Conservation (phyloP, 2,329 filamentous ascomycete genomes). For the Cryphonectria radicalis region DNA sequence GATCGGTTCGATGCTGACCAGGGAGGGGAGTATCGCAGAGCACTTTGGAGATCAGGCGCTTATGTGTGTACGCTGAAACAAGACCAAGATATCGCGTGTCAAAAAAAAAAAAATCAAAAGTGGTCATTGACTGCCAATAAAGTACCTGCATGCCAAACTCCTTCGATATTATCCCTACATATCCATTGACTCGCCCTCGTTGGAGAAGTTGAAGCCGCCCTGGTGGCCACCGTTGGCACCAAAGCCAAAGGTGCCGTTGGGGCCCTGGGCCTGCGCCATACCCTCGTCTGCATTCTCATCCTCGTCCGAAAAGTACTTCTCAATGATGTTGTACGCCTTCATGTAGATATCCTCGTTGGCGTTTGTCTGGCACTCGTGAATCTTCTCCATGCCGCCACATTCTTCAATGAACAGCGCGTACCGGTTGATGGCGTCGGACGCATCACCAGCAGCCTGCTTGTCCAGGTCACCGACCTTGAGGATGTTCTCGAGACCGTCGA, state of each 20-base stretch:
- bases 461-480: constrained; percentile 99
- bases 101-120: background rate
- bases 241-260: constrained; percentile 80
- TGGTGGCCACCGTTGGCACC: constrained; percentile 68
- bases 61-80: constrained; percentile 67
- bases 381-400: constrained; percentile 99
- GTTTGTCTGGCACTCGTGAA: constrained; percentile 99
- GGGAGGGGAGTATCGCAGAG: constrained; percentile 72
- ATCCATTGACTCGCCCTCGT: constrained; percentile 67
- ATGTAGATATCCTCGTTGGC: constrained; percentile 99
- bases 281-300: constrained; percentile 88
- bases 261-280: constrained; percentile 70
- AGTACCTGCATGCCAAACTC: background rate
- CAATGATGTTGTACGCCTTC: constrained; percentile 99
- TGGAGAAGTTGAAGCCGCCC: constrained; percentile 93
- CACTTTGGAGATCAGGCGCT: constrained; percentile 81
- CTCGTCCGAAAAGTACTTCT: constrained; percentile 99
- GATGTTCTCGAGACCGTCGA: constrained; percentile 98
- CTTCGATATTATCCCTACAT: constrained; percentile 53
- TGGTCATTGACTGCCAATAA: background rate
- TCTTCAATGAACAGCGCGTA: constrained; percentile 99
- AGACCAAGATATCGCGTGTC: background rate
- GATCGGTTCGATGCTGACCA: constrained; percentile 74
- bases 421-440: constrained; percentile 83
- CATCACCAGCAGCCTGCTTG: constrained; percentile 82